A percentile compares a stretch with the other conserved stretches of the same genome.
Conservation (phyloP, 257 asterid genomes). For the Knoxia roxburghii region DNA sequence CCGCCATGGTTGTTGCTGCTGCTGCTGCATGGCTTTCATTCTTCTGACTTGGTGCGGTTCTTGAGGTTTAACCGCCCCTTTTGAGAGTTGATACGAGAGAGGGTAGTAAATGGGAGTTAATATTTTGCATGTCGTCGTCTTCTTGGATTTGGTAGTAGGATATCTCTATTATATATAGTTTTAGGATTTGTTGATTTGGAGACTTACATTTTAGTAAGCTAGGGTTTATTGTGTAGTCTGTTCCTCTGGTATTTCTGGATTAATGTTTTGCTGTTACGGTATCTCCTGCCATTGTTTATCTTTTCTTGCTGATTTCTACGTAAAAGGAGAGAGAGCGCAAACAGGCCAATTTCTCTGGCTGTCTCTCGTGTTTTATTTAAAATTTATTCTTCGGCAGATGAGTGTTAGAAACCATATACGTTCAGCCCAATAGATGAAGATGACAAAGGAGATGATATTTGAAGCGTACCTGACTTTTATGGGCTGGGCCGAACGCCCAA, state of each 20-base stretch:
- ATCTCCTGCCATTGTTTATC: too few relatives aligned
- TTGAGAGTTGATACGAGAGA: slow-evolving; percentile 13
- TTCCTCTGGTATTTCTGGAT: neutral
- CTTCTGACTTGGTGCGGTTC: slow-evolving; percentile 35
- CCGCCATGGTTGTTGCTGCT: slow-evolving; percentile 12
- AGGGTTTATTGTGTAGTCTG: slow-evolving; percentile 1
- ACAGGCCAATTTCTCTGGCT: too few relatives aligned
- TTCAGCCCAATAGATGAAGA: too few relatives aligned
- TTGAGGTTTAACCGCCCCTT: slow-evolving; percentile 4
- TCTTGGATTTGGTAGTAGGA: slow-evolving; percentile 7
- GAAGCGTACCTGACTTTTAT: too few relatives aligned
- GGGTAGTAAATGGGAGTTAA: slow-evolving; percentile 19
- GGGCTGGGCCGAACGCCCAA: too few relatives aligned
- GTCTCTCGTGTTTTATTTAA: too few relatives aligned
- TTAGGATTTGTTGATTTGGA: neutral
- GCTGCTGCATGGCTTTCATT: slow-evolving; percentile 23
- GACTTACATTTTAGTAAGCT: neutral
- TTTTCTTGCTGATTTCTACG: too few relatives aligned
- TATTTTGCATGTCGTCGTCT: slow-evolving; percentile 1
- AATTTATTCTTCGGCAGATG: too few relatives aligned
- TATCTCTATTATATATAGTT: slow-evolving; percentile 3
- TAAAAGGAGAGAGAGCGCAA: too few relatives aligned
- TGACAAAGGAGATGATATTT: too few relatives aligned
- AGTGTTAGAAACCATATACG: too few relatives aligned
- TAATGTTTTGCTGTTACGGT: too few relatives aligned